Percentiles rank a stretch among this genome's conserved stretches.
Evolutionary conservation across 768 basidiomycete genomes (phyloP).

Genomic region (Antrodiella citrinella): DNA sequence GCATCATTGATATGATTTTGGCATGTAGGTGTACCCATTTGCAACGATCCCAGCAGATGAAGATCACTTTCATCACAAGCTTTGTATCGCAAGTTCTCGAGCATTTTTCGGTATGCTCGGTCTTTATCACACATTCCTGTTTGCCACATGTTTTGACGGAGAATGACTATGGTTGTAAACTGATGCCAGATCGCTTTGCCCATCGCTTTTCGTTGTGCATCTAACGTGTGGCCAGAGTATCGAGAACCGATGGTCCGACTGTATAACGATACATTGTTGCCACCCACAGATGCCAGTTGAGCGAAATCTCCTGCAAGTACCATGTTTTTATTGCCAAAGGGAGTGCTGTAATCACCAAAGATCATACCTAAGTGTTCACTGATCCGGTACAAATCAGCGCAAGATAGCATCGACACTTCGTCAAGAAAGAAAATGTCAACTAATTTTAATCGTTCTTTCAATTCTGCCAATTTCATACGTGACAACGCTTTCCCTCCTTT

Average conservation of each 20-base stretch:
- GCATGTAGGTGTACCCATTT: conserved; percentile 21
- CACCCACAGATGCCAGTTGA: conserved; percentile 25
- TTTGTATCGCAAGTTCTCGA: conserved; percentile 32
- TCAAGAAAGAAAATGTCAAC: conserved; percentile 35
- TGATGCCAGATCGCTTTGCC: conserved; percentile 15
- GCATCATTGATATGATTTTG: conserved; percentile 5
- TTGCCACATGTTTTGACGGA: conserved; percentile 15
- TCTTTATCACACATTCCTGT: conserved; percentile 15
- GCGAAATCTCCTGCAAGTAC: conserved; percentile 42
- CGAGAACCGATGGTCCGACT: neutral
- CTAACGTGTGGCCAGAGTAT: neutral
- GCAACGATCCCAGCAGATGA: conserved; percentile 21
- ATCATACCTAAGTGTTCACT: conserved; percentile 15
- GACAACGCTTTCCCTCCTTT: neutral
- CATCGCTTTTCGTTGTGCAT: conserved; percentile 3
- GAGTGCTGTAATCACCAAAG: conserved; percentile 6
- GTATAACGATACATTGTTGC: neutral
- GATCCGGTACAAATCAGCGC: conserved; percentile 21
- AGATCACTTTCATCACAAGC: conserved; percentile 32
- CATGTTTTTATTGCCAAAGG: conserved; percentile 33
- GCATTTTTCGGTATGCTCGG: conserved; percentile 18
- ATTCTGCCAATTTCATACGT: neutral
- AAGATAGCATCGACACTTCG: conserved; percentile 36
- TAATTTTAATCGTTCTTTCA: conserved; percentile 10
- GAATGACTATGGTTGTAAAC: conserved; percentile 13